These are phyloP conservation scores for Dioszegia crocea DNA, from an alignment of 768 basidiomycete species.

Conservation along the genomic window DNA sequence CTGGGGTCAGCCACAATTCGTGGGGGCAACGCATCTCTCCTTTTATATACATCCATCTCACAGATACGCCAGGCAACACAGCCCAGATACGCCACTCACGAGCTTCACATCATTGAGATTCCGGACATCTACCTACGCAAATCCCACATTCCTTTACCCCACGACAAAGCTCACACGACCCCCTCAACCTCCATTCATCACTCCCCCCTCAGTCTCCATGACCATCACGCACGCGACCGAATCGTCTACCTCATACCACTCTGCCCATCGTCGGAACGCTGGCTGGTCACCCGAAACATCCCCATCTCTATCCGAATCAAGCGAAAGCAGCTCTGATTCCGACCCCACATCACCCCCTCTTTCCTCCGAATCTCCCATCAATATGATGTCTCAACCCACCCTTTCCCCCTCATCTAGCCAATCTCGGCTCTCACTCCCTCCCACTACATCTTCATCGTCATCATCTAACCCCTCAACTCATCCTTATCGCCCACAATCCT, in stretches of 20 bases:
- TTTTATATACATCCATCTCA: too few relatives aligned
- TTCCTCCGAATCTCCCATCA: background rate
- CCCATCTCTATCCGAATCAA: background rate
- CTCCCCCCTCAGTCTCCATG: background rate
- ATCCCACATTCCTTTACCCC: too few relatives aligned
- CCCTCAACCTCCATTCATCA: background rate
- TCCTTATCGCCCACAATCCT: background rate
- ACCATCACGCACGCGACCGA: background rate
- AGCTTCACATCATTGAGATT: too few relatives aligned
- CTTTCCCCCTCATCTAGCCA: too few relatives aligned
- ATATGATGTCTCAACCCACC: background rate
- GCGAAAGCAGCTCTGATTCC: background rate
- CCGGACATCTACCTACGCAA: too few relatives aligned
- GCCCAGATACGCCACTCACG: too few relatives aligned
- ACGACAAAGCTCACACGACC: background rate
- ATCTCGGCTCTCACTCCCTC: background rate
- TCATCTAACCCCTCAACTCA: background rate
- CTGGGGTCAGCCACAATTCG: too few relatives aligned
- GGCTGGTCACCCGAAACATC: conserved; percentile 10
- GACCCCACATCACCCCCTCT: background rate
- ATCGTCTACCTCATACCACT: background rate
- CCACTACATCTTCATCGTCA: background rate
- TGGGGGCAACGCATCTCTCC: too few relatives aligned
- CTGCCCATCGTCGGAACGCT: background rate
- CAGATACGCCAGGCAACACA: too few relatives aligned